Conservation (phyloP, 2,329 filamentous ascomycete genomes). For the Nothomitra cinnamomea region DNA sequence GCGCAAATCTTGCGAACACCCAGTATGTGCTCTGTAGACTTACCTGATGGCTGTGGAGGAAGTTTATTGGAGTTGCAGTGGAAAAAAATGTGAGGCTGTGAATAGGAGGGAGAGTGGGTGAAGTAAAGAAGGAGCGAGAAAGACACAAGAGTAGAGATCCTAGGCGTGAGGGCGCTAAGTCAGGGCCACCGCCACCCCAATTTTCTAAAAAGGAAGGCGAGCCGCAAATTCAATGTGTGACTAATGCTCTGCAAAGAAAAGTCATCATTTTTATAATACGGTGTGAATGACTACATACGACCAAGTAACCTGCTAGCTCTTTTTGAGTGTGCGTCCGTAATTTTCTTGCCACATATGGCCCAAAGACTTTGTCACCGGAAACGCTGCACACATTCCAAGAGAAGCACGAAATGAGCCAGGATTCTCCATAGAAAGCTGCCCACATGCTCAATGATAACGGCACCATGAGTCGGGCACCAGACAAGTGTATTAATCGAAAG, state of each 20-base stretch:
- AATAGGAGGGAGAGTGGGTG: background rate
- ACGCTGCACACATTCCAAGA: no score
- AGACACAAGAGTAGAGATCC: background rate
- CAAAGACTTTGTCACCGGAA: no score
- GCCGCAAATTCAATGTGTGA: background rate
- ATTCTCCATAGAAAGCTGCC: no score
- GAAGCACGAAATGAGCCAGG: no score
- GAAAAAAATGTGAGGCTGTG: background rate
- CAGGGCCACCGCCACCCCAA: conserved; percentile 1
- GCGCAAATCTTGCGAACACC: background rate
- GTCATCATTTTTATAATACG: background rate
- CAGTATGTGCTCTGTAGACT: background rate
- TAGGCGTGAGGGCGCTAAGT: background rate
- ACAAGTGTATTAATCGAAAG: no score
- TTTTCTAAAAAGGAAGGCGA: background rate
- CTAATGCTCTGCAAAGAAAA: background rate
- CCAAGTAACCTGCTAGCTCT: no score
- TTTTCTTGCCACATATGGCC: no score
- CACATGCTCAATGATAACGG: no score
- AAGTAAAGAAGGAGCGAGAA: conserved; percentile 2
- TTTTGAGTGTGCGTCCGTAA: no score
- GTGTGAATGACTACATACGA: no score
- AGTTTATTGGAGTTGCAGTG: background rate
- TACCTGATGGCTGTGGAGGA: background rate
- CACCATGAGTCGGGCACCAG: no score